These are phyloP conservation scores for Epichloe glyceriae DNA, from an alignment of 2,329 filamentous ascomycete genomes.

Conservation along the genomic window DNA sequence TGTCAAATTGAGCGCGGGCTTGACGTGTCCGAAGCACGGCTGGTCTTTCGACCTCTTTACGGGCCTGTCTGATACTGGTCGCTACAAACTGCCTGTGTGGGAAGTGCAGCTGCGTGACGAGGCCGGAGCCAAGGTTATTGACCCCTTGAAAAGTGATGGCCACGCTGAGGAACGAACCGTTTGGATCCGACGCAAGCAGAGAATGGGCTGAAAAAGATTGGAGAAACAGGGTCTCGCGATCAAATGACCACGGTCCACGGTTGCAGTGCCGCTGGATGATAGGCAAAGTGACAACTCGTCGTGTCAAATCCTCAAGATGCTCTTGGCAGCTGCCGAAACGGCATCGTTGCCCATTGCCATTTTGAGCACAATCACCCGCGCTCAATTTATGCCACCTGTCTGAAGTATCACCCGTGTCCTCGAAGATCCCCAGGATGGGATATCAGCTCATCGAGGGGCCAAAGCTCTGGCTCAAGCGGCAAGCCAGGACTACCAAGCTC, in stretches of 20 bases:
- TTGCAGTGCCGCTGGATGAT: not conserved
- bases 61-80: conserved; percentile 47
- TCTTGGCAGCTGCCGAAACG: not conserved
- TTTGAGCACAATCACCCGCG: too few relatives aligned
- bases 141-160: not conserved
- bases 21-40: conserved; percentile 55
- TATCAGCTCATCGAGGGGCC: too few relatives aligned
- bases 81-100: conserved; percentile 49
- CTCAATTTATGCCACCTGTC: too few relatives aligned
- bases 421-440: too few relatives aligned
- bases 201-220: conserved; percentile 16
- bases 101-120: conserved; percentile 41
- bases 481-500: too few relatives aligned
- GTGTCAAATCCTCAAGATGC: not conserved
- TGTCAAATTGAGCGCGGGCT: conserved; percentile 44
- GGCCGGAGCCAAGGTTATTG: conserved; percentile 2
- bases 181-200: conserved; percentile 31
- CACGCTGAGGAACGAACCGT: conserved; percentile 19
- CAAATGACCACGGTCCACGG: not conserved
- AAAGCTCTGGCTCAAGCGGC: too few relatives aligned
- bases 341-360: too few relatives aligned
- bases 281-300: too few relatives aligned
- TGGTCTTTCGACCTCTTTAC: conserved; percentile 61
- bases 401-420: too few relatives aligned
- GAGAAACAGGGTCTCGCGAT: not conserved